phyloP scores from a whole-genome alignment of 306 rosid genomes.

The Pachyrhizus erosus region DNA sequence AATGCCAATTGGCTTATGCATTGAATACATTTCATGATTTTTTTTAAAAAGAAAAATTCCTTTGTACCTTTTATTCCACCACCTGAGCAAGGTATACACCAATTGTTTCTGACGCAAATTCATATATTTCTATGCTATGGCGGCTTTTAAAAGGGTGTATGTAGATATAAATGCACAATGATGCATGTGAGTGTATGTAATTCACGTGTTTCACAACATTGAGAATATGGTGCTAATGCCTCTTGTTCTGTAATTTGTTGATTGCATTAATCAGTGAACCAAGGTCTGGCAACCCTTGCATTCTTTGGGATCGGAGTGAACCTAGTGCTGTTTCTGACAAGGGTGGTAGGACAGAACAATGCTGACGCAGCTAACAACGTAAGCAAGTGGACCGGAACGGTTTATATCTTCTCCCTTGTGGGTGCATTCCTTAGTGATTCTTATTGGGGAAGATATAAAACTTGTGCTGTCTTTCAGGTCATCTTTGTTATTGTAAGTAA shows the following conservation, averaged over 20 bases:
- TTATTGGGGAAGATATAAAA: constrained; percentile 94
- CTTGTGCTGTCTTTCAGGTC: constrained; percentile 83
- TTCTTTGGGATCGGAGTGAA: constrained; percentile 96
- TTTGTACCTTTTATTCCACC: background rate
- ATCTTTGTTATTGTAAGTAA: constrained; percentile 85
- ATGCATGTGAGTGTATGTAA: background rate
- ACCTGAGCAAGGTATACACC: background rate
- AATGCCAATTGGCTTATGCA: too few species aligned
- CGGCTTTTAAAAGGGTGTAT: too few species aligned
- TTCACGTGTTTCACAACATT: constrained; percentile 3
- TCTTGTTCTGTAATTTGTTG: constrained; percentile 31
- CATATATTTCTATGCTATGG: too few species aligned
- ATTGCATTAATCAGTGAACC: constrained; percentile 75
- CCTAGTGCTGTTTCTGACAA: constrained; percentile 85
- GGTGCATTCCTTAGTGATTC: constrained; percentile 98
- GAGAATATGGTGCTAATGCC: constrained; percentile 12
- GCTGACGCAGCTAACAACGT: constrained; percentile 92
- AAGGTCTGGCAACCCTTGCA: constrained; percentile 89
- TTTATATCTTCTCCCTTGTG: constrained; percentile 93
- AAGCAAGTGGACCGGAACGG: constrained; percentile 98
- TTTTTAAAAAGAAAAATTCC: background rate
- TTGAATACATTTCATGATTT: background rate
- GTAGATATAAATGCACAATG: background rate
- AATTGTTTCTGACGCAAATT: too few species aligned
- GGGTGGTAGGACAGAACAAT: constrained; percentile 81